Percentiles rank a stretch among this genome's conserved stretches.
Conservation (phyloP, 2,329 filamentous ascomycete species). For the Lachnellula subtilissima region DNA sequence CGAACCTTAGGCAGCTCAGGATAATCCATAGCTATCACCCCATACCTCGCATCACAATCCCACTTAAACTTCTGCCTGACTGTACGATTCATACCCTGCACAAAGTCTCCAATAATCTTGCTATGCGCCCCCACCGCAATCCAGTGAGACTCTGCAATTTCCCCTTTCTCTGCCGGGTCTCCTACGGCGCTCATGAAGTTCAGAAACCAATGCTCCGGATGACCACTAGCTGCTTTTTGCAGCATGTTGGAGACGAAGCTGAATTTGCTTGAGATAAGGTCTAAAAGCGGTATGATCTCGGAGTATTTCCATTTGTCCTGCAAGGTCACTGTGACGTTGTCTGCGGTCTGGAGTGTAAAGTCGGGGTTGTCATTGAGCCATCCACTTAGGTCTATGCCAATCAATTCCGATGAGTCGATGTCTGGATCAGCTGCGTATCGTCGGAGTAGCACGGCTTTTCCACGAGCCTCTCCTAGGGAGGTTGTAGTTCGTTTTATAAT, state of each 20-base stretch:
- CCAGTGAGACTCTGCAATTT: conserved; percentile 39
- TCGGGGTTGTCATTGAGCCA: conserved; percentile 65
- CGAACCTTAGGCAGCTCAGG: conserved; percentile 23
- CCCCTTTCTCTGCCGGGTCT: conserved; percentile 32
- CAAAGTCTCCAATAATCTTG: conserved; percentile 36
- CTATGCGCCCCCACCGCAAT: conserved; percentile 42
- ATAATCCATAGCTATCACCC: conserved; percentile 26
- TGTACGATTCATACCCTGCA: conserved; percentile 40
- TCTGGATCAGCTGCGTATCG: conserved; percentile 51
- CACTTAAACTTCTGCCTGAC: conserved; percentile 31
- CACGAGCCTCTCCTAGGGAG: conserved; percentile 56
- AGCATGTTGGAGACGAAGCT: conserved; percentile 36
- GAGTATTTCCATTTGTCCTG: conserved; percentile 45
- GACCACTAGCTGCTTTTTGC: conserved; percentile 27
- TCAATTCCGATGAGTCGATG: conserved; percentile 29
- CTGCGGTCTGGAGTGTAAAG: conserved; percentile 42
- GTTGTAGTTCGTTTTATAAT: conserved; percentile 56
- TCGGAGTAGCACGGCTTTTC: conserved; percentile 63
- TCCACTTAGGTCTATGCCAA: conserved; percentile 35
- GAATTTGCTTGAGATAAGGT: conserved; percentile 38
- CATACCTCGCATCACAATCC: conserved; percentile 25
- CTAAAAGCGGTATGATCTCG: conserved; percentile 34
- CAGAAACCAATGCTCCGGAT: conserved; percentile 34
- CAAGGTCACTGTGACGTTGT: conserved; percentile 36
- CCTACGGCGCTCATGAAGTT: conserved; percentile 43